Evolutionary conservation across 169 alveolate species (phyloP).

Genomic region (Plasmodium blacklocki): DNA sequence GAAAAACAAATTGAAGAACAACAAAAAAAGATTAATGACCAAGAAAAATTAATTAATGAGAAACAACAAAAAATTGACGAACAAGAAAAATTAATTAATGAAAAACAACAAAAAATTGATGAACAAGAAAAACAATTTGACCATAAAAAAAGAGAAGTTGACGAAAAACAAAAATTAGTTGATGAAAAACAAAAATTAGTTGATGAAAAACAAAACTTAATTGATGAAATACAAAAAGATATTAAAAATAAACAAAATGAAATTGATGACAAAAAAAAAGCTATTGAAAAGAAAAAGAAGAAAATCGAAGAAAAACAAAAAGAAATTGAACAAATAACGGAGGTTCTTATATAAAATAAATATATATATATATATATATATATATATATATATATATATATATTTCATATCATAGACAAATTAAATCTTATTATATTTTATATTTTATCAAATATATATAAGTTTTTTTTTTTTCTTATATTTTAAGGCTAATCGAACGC

Average conservation of each 20-base stretch:
- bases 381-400: background rate
- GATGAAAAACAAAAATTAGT: conserved; percentile 16
- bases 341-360: conserved; percentile 19
- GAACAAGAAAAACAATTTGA: conserved; percentile 26
- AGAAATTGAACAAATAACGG: conserved; percentile 41
- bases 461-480: conserved; percentile 8
- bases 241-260: conserved; percentile 12
- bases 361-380: background rate
- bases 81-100: conserved; percentile 8
- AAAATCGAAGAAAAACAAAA: conserved; percentile 27
- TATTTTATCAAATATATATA: background rate
- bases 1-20: conserved; percentile 12
- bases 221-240: conserved; percentile 18
- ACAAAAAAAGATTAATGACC: background rate
- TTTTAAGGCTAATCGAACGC: conserved; percentile 42
- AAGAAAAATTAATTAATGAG: conserved; percentile 9
- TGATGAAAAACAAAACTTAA: conserved; percentile 12
- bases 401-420: background rate
- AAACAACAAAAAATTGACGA: conserved; percentile 20
- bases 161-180: conserved; percentile 13
- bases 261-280: conserved; percentile 6
- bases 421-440: background rate
- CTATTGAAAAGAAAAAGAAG: conserved; percentile 16
- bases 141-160: conserved; percentile 15
- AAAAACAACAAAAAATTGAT: conserved; percentile 15